Evolutionary conservation across 495 filamentous ascomycete genomes (phyloP), one percentile per base, ranked within the genome.

Genomic region (Hamigera avellanea): DNA sequence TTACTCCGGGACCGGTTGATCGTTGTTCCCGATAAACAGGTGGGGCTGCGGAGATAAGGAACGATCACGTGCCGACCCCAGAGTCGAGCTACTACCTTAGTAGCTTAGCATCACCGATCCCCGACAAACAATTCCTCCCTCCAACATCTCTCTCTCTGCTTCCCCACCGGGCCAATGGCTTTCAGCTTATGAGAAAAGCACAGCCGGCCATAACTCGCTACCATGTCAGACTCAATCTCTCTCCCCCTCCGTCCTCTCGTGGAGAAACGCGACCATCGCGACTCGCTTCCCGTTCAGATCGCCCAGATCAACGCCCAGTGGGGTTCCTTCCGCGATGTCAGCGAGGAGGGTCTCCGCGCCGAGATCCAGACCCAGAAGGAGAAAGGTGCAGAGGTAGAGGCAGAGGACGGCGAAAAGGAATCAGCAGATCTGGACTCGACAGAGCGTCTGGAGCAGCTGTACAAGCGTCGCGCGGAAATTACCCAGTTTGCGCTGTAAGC

Each of bases 241-340:
- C 71, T 91, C 32, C 76, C 81, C 7, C 62, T 93, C 6, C 74
- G 76, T 41, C 71, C 80, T 3, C 73, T 68, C 49, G 64, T 72
- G 2, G 62, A 69, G 17, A 59, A 66, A 26, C 57, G 65, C 40
- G 61, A 68, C 37, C 68, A 66, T 32, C 66, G 71, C n/a, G 72
- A 77, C 37, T 70, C 64, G 9, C 60, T 93, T 9, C 65, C 72
- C n/a, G 72, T 78, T 26, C 73, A 86, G 33, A 84, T 91, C 37
- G 56, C 67, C 32, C 78, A 85, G 37, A 80, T 89, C 57, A 84
- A 82, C 51, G 57, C 66, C 26, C 72, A 88, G 44, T 76, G 75
- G 39, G 86, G 83, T 17, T 75, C 77, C 6, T 88, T 93, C 42
- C 75, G 80, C 23, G 68, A 72, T 35, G 57, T 86, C 44, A 78